Evolutionary conservation across 202 grass and related monocot species (phyloP), one percentile per base, ranked within the genome.

Genomic region (Carex sylvatica): DNA sequence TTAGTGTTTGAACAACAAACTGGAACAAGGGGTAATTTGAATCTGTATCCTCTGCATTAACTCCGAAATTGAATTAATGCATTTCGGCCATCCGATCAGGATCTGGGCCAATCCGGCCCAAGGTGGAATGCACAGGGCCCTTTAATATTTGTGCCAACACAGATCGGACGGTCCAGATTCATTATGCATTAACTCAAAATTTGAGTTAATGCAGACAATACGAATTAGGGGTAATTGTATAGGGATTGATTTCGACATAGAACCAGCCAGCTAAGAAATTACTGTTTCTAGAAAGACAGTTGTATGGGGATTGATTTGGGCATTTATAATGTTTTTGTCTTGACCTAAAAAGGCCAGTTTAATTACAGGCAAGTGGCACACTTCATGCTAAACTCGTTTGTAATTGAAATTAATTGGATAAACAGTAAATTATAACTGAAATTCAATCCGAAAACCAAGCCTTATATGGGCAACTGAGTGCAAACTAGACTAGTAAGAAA

Each of bases 401-500:
- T 82, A 47, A 71, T 62, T 70, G 35, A 52, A 79, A 61, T 70
- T 35, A 28, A 13, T 7, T 47, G 12, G 2, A 74, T 1, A 3
- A 51, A 73, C 81, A 80, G 24, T n/a, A 44, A 55, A 3, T 16
- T 33, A 26, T 20, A 70, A 74, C 16, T 14, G 9, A 76, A 87
- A 68, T 55, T 49, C 16, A 82, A 64, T 59, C 56, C 70, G 59
- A 70, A 62, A 14, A 44, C 15, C 0, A 23, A 60, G 49, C 8
- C 31, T 78, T 36, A 8, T 33, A n/a, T 60, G 26, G 30, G 9
- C 49, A 54, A 71, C 23, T 51, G 11, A 63, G 18, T 30, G 76
- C n/a, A n/a, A n/a, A n/a, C 33, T 10, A 74, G 56, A 65, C 73
- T 61, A 62, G 65, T 44, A n/a, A 79, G 9, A 11, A 83, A 83